Conservation (phyloP, 805 yeast species). For the Schwanniomyces polymorphus region DNA sequence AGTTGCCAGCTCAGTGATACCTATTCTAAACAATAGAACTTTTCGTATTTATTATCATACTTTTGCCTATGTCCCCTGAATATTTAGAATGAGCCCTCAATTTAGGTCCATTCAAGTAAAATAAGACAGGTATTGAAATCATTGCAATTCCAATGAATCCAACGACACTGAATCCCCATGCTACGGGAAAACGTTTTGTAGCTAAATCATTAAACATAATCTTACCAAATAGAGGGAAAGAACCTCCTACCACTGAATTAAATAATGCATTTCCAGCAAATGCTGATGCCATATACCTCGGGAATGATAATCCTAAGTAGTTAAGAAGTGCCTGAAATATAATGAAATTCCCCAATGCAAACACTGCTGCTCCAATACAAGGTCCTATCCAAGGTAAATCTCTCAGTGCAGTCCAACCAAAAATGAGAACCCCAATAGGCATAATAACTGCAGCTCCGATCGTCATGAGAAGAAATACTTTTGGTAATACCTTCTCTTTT, state of each 20-base stretch:
- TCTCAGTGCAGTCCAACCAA: conserved; percentile 47
- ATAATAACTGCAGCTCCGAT: conserved; percentile 22
- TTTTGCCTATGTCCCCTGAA: too few relatives aligned
- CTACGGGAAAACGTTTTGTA: conserved; percentile 53
- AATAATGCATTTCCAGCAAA: conserved; percentile 50
- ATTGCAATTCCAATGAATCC: conserved; percentile 45
- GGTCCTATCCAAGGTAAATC: conserved; percentile 45
- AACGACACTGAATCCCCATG: conserved; percentile 57
- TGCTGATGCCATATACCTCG: too few relatives aligned
- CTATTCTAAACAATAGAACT: too few relatives aligned
- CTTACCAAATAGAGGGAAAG: conserved; percentile 58
- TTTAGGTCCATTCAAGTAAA: conserved; percentile 45
- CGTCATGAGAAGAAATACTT: conserved; percentile 31
- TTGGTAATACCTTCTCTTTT: conserved; percentile 29
- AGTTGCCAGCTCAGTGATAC: too few relatives aligned
- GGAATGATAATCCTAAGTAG: conserved; percentile 50
- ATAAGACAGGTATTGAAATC: conserved; percentile 47
- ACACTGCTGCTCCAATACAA: too few relatives aligned
- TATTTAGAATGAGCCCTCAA: too few relatives aligned
- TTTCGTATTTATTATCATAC: too few relatives aligned
- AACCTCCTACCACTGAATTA: conserved; percentile 54
- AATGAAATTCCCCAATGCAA: conserved; percentile 37
- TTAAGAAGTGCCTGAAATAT: conserved; percentile 51
- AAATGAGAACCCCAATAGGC: conserved; percentile 33
- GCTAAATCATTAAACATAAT: conserved; percentile 57